Evolutionary conservation across 1,284 basidiomycete species (phyloP).

Genomic region (Sporisorium scitamineum): DNA sequence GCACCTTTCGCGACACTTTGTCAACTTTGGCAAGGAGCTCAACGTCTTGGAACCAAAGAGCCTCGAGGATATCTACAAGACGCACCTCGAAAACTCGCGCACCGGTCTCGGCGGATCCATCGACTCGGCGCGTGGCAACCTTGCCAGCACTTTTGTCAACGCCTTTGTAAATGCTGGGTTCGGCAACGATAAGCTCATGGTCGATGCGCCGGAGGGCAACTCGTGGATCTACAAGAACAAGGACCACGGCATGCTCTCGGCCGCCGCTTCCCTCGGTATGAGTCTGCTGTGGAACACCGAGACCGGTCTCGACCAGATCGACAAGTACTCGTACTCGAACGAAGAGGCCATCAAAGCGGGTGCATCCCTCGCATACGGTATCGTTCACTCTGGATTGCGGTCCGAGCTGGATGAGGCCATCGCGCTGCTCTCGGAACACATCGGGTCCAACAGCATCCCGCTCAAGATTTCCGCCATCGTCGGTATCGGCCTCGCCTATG

Average conservation of each 20-base stretch:
- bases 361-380: constrained; percentile 92
- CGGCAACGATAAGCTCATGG: constrained; percentile 98
- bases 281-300: constrained; percentile 97
- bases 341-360: constrained; percentile 99
- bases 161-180: constrained; percentile 99
- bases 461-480: constrained; percentile 88
- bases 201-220: constrained; percentile 91
- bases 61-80: constrained; percentile 97
- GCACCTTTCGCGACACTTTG: constrained; percentile 78
- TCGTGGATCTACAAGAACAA: constrained; percentile 99
- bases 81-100: constrained; percentile 83
- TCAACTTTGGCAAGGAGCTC: constrained; percentile 92
- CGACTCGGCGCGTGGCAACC: constrained; percentile 92
- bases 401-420: constrained; percentile 94
- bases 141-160: constrained; percentile 97
- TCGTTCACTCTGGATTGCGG: constrained; percentile 88
- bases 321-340: constrained; percentile 96
- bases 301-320: constrained; percentile 90
- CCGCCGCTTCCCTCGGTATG: constrained; percentile 91
- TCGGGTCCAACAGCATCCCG: constrained; percentile 85
- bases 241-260: constrained; percentile 98
- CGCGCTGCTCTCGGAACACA: constrained; percentile 89
- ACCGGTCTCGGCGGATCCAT: constrained; percentile 73
- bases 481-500: constrained; percentile 84
- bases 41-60: constrained; percentile 90